Evolutionary conservation across 805 yeast species (phyloP), one percentile per base, ranked within the genome.

Genomic region (Metschnikowia drakensbergensis): DNA sequence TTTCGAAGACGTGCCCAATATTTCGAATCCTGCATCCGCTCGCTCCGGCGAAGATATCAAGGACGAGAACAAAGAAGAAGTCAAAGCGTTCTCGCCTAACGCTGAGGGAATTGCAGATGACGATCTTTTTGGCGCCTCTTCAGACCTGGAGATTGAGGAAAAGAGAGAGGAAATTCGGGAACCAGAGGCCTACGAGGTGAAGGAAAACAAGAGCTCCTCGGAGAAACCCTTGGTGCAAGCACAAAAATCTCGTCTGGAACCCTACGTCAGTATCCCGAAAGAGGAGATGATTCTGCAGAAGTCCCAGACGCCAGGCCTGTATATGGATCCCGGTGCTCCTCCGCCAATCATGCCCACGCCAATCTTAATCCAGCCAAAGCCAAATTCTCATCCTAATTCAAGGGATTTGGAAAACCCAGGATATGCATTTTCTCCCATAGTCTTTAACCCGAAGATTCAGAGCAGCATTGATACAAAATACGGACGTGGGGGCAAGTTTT

Each of bases 401-500:
- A 17, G 37, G 13, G 37, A 29, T 10, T 36, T 32, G 27, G 42
- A 46, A 5, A 41, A 25, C 25, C n/a, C 42, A 6, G 51, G 49
- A 48, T 87, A 96, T 37, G 81, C 84, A 0, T 91, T 89, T 65
- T 87, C 96, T 0, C 96, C 96, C 0, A 71, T 90, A 37, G 75
- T 78, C 37, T 91, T 90, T 67, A 86, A 88, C 58, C 96, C 96
- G 0, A 77, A 84, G 17, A 85, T 88, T 47, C 83, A 82, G 48
- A 77, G 80, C 41, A 82, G 79, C 49, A 83, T 92, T 35, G 98
- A 92, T 61, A 82, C 86, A 48, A 92, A 92, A 60, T 92, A 92
- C 59, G 84, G 84, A 9, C 77, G 77, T 54, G 99, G 99, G 5
- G 99, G 99, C 1, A 86, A 91, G 60, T 92, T 87, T 61, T 90